These are phyloP conservation scores for Pseudoneurospora amorphoporcata DNA, from an alignment of 495 filamentous ascomycete genomes.

Conservation along the genomic window DNA sequence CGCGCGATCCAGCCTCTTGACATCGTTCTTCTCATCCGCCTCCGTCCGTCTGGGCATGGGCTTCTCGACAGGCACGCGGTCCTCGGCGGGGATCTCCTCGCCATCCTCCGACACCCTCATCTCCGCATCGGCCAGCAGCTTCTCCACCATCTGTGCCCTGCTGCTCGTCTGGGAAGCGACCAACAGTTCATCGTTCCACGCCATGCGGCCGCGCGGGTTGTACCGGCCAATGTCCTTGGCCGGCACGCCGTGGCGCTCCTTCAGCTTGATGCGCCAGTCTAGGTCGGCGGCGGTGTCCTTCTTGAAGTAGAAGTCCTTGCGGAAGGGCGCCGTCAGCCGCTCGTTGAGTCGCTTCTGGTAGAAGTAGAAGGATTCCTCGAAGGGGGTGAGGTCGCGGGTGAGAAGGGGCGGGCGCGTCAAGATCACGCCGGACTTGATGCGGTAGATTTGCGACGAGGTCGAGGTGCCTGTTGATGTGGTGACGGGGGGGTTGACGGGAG, in stretches of 20 bases:
- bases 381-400: slow-evolving; percentile 70
- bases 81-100: slow-evolving; percentile 49
- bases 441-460: slow-evolving; percentile 35
- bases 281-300: slow-evolving; percentile 71
- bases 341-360: slow-evolving; percentile 97
- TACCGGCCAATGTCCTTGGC: slow-evolving; percentile 82
- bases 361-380: slow-evolving; percentile 87
- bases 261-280: slow-evolving; percentile 84
- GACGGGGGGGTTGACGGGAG: background rate
- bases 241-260: slow-evolving; percentile 55
- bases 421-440: slow-evolving; percentile 67
- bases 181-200: slow-evolving; percentile 89
- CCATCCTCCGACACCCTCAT: slow-evolving; percentile 49
- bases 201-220: slow-evolving; percentile 60
- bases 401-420: slow-evolving; percentile 82
- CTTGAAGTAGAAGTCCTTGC: slow-evolving; percentile 92
- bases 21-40: slow-evolving; percentile 66
- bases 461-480: slow-evolving; percentile 8
- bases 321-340: slow-evolving; percentile 80
- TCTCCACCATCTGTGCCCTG: slow-evolving; percentile 41
- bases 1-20: slow-evolving; percentile 64
- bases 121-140: slow-evolving; percentile 67
- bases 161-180: slow-evolving; percentile 54
- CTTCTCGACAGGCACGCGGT: slow-evolving; percentile 58
- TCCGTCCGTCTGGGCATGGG: slow-evolving; percentile 64